phyloP scores from a whole-genome alignment of 2,329 filamentous ascomycete genomes.

The Cordyceps pruinosa region DNA sequence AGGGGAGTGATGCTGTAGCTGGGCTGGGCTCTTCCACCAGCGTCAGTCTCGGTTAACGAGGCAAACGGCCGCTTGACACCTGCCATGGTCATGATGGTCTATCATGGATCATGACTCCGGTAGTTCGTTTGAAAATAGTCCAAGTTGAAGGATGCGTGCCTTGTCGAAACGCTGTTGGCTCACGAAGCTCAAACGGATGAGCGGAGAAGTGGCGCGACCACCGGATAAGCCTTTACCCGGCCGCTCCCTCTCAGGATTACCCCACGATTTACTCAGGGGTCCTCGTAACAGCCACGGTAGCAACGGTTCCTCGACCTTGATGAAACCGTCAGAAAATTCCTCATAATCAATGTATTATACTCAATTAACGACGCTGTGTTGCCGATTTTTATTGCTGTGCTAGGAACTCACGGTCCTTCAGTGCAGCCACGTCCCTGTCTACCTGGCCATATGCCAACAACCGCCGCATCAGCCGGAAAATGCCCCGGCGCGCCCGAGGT shows the following conservation, averaged over 20 bases:
- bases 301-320: neutral
- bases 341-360: neutral
- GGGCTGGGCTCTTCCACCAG: conserved; percentile 7
- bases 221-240: conserved; percentile 20
- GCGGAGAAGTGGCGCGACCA: neutral
- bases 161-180: neutral
- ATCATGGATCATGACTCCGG: neutral
- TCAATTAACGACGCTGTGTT: neutral
- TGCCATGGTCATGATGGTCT: conserved; percentile 24
- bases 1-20: neutral
- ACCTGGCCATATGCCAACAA: neutral
- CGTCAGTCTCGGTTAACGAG: conserved; percentile 27
- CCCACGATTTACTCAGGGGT: neutral
- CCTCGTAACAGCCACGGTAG: neutral
- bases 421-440: neutral
- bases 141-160: neutral
- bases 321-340: neutral
- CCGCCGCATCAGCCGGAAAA: conserved; percentile 17
- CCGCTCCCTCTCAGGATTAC: neutral
- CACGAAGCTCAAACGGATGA: neutral
- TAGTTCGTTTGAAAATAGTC: neutral
- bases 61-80: conserved; percentile 35
- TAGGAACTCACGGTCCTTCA: neutral
- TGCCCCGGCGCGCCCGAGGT: conserved; percentile 34
- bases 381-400: neutral